These are phyloP conservation scores for Tricholoma furcatifolium DNA, from an alignment of 768 basidiomycete species.

Conservation along the genomic window DNA sequence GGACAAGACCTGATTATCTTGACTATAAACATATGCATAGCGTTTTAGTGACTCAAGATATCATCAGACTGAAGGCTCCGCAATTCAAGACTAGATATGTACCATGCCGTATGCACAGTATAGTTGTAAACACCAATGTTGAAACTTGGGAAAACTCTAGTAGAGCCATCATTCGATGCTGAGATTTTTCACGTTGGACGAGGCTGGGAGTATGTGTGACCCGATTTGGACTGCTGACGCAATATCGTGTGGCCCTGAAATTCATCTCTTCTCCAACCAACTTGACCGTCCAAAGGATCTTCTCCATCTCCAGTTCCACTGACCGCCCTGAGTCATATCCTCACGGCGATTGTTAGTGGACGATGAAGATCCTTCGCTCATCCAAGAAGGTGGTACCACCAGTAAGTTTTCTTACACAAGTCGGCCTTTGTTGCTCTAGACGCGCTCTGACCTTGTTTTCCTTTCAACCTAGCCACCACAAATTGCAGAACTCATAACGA, in stretches of 20 bases:
- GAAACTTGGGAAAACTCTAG: too few species aligned
- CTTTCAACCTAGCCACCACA: conserved; percentile 60
- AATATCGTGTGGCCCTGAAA: conserved; percentile 19
- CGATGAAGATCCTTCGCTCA: conserved; percentile 88
- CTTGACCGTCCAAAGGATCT: conserved; percentile 10
- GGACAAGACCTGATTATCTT: too few species aligned
- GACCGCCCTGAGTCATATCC: conserved; percentile 18
- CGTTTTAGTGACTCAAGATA: too few species aligned
- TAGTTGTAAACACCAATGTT: too few species aligned
- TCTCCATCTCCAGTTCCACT: conserved; percentile 6
- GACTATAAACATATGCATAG: too few species aligned
- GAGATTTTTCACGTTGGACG: too few species aligned
- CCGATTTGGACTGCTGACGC: conserved; percentile 25
- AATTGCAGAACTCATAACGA: conserved; percentile 77
- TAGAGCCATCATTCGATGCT: too few species aligned
- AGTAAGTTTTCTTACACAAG: conserved; percentile 43
- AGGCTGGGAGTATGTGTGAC: neutral
- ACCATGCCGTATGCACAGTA: too few species aligned
- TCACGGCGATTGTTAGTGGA: conserved; percentile 49
- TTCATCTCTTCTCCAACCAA: conserved; percentile 15
- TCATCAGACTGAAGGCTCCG: too few species aligned
- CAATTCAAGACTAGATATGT: too few species aligned
- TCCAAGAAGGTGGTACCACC: conserved; percentile 79
- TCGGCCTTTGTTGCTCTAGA: conserved; percentile 14
- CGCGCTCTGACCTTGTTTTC: conserved; percentile 18